phyloP scores from a whole-genome alignment of 2,329 filamentous ascomycete genomes.

The Zasmidium cellare region DNA sequence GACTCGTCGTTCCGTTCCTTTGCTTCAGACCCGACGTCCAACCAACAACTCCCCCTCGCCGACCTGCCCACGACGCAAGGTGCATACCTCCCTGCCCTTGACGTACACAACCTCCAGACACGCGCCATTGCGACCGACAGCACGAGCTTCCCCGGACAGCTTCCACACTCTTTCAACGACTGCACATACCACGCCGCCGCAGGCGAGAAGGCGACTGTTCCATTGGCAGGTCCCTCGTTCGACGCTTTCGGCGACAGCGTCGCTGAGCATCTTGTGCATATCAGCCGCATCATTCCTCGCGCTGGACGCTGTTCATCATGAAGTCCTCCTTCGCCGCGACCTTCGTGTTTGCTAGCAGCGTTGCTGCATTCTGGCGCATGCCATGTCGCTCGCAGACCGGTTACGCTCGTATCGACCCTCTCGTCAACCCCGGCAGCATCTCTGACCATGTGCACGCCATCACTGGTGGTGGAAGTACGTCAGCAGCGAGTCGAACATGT shows the following conservation, averaged over 20 bases:
- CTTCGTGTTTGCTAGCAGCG: constrained; percentile 31
- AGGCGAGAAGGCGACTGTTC: constrained; percentile 8
- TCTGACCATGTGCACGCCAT: constrained; percentile 72
- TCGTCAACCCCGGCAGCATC: constrained; percentile 62
- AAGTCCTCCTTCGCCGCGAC: constrained; percentile 26
- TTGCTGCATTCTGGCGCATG: constrained; percentile 81
- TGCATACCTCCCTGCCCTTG: constrained; percentile 21
- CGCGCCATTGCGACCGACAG: constrained; percentile 17
- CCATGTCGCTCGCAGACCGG: constrained; percentile 73
- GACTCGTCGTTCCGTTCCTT: constrained; percentile 23
- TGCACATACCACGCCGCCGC: constrained; percentile 7
- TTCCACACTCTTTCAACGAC: constrained; percentile 5
- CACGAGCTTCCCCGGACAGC: constrained; percentile 10
- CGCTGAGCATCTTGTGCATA: not conserved
- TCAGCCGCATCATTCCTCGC: constrained; percentile 3
- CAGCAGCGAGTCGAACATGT: not conserved
- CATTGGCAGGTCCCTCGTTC: constrained; percentile 2
- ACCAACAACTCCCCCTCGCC: constrained; percentile 2
- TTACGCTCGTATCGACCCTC: constrained; percentile 73
- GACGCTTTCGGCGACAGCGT: not conserved
- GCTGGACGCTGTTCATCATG: constrained; percentile 18
- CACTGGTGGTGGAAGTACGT: constrained; percentile 74
- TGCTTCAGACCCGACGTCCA: constrained; percentile 5
- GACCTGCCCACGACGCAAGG: constrained; percentile 13
- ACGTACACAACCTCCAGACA: constrained; percentile 16